These are phyloP conservation scores for Fusarium goolgardi DNA, from an alignment of 2,329 filamentous ascomycete species.

Conservation along the genomic window DNA sequence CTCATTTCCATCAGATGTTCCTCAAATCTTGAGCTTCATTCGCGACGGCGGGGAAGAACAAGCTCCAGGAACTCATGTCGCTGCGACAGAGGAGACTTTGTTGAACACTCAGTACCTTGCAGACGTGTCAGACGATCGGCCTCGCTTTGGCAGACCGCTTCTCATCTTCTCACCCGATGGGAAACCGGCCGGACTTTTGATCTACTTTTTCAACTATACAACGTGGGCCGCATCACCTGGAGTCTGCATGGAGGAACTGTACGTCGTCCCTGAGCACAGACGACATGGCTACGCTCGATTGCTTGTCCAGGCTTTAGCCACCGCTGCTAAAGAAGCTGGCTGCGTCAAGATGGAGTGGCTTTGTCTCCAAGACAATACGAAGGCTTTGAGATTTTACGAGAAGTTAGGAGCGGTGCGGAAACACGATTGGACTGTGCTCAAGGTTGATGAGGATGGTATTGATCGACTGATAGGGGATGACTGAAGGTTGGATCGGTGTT, in stretches of 20 bases:
- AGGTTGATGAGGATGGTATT: slow-evolving; percentile 8
- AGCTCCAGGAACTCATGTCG: not conserved
- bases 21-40: not conserved
- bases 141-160: slow-evolving; percentile 2
- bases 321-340: not conserved
- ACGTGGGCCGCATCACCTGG: slow-evolving; percentile 15
- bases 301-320: slow-evolving; percentile 3
- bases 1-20: not conserved
- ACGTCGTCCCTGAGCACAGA: not conserved
- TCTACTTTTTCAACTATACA: slow-evolving; percentile 16
- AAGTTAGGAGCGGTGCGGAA: slow-evolving; percentile 7
- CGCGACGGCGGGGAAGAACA: slow-evolving; percentile 1
- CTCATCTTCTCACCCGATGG: slow-evolving; percentile 2
- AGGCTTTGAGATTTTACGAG: slow-evolving; percentile 3
- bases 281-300: slow-evolving; percentile 10
- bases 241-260: slow-evolving; percentile 13
- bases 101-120: not conserved
- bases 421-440: slow-evolving; percentile 6
- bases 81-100: not conserved
- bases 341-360: slow-evolving; percentile 23
- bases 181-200: not conserved
- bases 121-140: not conserved
- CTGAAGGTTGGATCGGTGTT: not conserved
- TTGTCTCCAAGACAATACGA: not conserved
- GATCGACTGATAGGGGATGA: not conserved